phyloP scores from a whole-genome alignment of 768 basidiomycete species.

The Boletus pseudopeckii region DNA sequence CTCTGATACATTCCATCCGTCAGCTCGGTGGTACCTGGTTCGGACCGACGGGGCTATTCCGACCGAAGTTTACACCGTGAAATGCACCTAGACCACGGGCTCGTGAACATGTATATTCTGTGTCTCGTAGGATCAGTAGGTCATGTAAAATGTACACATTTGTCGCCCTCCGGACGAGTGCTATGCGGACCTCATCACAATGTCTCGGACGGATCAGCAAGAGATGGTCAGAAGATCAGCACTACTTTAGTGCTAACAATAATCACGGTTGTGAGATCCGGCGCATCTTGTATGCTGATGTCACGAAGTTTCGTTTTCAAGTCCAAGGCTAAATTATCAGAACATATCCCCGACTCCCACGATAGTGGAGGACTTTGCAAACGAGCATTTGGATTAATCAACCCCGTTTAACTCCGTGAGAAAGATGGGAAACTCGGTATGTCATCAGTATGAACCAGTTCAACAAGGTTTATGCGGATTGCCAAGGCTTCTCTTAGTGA shows the following conservation, averaged over 20 bases:
- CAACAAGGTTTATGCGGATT: too few relatives aligned
- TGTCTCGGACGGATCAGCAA: conserved; percentile 16
- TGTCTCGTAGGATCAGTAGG: neutral
- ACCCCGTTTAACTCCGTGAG: too few relatives aligned
- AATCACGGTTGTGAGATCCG: neutral
- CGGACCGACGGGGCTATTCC: conserved; percentile 40
- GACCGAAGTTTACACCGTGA: conserved; percentile 35
- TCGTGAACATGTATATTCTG: neutral
- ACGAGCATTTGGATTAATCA: too few relatives aligned
- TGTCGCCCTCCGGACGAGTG: conserved; percentile 1
- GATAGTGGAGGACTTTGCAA: too few relatives aligned
- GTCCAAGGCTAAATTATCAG: too few relatives aligned
- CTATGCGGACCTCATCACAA: neutral
- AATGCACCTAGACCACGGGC: neutral
- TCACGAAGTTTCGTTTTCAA: too few relatives aligned
- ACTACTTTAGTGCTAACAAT: neutral
- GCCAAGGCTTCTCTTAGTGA: too few relatives aligned
- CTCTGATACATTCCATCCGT: conserved; percentile 4
- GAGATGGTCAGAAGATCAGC: neutral
- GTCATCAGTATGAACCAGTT: too few relatives aligned
- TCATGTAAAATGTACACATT: conserved; percentile 4
- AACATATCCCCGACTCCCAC: too few relatives aligned
- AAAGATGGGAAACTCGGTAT: too few relatives aligned
- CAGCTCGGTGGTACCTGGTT: conserved; percentile 46
- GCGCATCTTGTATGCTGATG: neutral